Evolutionary conservation across 2,329 filamentous ascomycete genomes (phyloP).

Genomic region (Fusarium floridanum): DNA sequence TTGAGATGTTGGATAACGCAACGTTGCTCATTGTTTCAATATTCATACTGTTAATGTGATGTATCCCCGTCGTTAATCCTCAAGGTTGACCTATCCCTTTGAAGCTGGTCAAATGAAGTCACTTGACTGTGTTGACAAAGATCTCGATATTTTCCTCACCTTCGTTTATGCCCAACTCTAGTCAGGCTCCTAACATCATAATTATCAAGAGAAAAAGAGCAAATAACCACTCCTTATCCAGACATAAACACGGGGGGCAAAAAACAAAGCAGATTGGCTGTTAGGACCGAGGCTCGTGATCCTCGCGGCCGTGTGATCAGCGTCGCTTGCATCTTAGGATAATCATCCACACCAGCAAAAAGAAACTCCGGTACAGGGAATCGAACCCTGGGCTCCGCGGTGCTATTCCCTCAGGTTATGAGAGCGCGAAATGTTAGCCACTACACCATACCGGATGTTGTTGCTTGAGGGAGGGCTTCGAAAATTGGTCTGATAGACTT

Average conservation of each 20-base stretch:
- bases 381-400: constrained; percentile 6
- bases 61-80: not conserved
- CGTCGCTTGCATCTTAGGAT: not conserved
- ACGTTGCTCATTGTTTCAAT: not conserved
- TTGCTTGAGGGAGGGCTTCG: accelerated
- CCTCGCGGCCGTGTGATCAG: not conserved
- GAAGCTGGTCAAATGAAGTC: not conserved
- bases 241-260: not conserved
- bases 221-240: not conserved
- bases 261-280: not conserved
- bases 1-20: not conserved
- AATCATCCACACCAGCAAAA: not conserved
- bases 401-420: constrained; percentile 14
- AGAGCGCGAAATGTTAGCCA: constrained; percentile 53
- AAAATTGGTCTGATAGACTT: not conserved
- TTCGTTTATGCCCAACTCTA: not conserved
- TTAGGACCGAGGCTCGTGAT: not conserved
- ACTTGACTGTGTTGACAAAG: not conserved
- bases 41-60: not conserved
- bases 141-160: not conserved
- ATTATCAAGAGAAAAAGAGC: not conserved
- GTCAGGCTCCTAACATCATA: not conserved
- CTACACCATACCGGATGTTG: constrained; percentile 50
- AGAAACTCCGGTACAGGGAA: not conserved
- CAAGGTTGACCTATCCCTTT: not conserved